These are phyloP conservation scores for Russula sp. DNA, from an alignment of 768 basidiomycete species.

Conservation along the genomic window DNA sequence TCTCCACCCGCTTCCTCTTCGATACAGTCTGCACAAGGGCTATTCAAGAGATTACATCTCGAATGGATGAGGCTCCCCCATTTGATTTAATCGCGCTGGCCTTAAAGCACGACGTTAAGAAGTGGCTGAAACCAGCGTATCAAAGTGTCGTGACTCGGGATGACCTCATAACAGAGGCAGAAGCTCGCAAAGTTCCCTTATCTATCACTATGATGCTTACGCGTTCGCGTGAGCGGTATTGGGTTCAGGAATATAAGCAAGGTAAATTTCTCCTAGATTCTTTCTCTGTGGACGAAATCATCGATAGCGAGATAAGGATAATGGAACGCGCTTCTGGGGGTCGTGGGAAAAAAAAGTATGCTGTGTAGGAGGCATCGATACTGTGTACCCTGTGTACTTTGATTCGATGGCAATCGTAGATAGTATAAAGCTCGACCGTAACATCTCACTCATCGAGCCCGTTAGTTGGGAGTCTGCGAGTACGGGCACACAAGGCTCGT, in stretches of 20 bases:
- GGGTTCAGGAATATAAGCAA: no score
- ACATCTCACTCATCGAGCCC: no score
- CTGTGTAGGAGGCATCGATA: no score
- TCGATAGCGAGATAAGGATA: neutral
- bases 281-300: no score
- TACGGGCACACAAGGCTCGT: no score
- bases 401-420: neutral
- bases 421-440: no score
- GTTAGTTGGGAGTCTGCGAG: no score
- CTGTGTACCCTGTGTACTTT: neutral
- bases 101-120: slow-evolving; percentile 17
- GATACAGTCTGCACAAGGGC: slow-evolving; percentile 17
- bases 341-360: no score
- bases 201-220: slow-evolving; percentile 9
- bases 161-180: slow-evolving; percentile 2
- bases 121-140: slow-evolving; percentile 25
- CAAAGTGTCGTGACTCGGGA: slow-evolving; percentile 1
- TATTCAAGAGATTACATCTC: slow-evolving; percentile 18
- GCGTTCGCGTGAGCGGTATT: slow-evolving; percentile 10
- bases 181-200: slow-evolving; percentile 4
- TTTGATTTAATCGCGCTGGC: slow-evolving; percentile 23
- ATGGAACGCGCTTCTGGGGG: neutral
- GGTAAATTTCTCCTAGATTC: no score
- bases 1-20: slow-evolving; percentile 20
- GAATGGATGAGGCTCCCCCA: slow-evolving; percentile 7